These are phyloP conservation scores for Cucurbita pepo DNA, from an alignment of 306 rosid species.

Conservation along the genomic window DNA sequence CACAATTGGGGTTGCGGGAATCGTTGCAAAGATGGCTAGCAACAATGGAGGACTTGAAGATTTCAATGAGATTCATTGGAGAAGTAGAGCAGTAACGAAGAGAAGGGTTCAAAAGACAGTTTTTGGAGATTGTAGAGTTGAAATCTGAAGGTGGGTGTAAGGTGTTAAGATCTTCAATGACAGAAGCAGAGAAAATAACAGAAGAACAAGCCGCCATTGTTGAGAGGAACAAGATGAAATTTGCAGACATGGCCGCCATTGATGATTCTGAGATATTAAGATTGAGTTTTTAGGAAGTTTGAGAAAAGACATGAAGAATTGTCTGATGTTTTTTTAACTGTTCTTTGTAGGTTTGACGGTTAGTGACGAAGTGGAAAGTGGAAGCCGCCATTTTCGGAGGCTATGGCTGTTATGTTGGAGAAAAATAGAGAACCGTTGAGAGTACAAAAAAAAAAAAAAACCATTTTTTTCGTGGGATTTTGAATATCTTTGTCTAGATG, in stretches of 20 bases:
- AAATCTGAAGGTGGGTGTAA: conserved; percentile 45
- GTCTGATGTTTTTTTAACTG: neutral
- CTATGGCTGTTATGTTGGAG: neutral
- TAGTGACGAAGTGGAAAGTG: neutral
- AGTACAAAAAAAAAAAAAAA: neutral
- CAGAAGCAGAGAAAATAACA: conserved; percentile 24
- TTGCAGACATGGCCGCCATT: conserved; percentile 35
- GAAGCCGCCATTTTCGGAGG: neutral
- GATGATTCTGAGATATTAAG: neutral
- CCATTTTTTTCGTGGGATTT: neutral
- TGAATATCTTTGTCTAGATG: neutral
- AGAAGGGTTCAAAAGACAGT: conserved; percentile 47
- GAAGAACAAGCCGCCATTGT: conserved; percentile 3
- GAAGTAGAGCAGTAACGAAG: conserved; percentile 49
- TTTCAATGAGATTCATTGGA: conserved; percentile 34
- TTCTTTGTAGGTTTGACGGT: neutral
- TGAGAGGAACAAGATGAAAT: conserved; percentile 8
- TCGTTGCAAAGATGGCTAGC: conserved; percentile 68
- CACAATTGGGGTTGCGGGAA: conserved; percentile 45
- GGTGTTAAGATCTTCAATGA: conserved; percentile 47
- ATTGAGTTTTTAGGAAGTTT: neutral
- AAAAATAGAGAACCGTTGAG: neutral
- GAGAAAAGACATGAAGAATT: neutral
- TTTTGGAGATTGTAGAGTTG: conserved; percentile 37
- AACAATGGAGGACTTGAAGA: conserved; percentile 53